These are phyloP conservation scores for Trapa incisa DNA, from an alignment of 345 rosid species.

Conservation along the genomic window DNA sequence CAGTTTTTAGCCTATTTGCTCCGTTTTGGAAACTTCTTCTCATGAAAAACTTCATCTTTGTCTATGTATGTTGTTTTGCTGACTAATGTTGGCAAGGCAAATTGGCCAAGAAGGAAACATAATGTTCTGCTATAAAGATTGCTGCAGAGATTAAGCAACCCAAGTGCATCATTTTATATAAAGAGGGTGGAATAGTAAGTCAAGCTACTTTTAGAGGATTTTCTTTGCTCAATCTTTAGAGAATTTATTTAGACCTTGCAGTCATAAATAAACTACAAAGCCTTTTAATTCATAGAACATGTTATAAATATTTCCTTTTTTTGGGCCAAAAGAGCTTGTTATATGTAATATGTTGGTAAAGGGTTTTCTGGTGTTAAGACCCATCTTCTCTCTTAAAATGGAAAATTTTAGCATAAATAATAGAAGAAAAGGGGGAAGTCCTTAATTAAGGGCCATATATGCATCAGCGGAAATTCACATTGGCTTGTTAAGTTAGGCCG, in stretches of 20 bases:
- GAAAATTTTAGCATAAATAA: background rate
- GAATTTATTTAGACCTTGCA: background rate
- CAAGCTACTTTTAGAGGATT: background rate
- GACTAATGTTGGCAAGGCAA: background rate
- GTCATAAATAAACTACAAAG: too few relatives aligned
- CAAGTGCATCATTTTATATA: background rate
- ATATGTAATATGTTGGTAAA: background rate
- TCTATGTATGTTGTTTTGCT: background rate
- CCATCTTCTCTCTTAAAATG: background rate
- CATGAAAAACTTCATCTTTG: too few relatives aligned
- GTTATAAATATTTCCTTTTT: too few relatives aligned
- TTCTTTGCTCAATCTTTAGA: too few relatives aligned
- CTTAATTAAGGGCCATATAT: too few relatives aligned
- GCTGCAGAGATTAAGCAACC: background rate
- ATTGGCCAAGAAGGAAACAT: background rate
- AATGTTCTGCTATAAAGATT: background rate
- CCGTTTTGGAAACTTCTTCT: too few relatives aligned
- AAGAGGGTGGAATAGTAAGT: background rate
- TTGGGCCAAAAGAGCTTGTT: too few relatives aligned
- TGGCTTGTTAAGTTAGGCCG: slow-evolving; percentile 41
- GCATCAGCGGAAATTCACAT: slow-evolving; percentile 46
- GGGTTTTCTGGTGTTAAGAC: background rate
- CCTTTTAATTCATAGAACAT: too few relatives aligned
- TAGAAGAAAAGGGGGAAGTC: background rate
- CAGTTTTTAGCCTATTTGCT: too few relatives aligned